Evolutionary conservation across 2,329 filamentous ascomycete species (phyloP), one percentile per base, ranked within the genome.

Genomic region (Byssoonygena ceratinophila): DNA sequence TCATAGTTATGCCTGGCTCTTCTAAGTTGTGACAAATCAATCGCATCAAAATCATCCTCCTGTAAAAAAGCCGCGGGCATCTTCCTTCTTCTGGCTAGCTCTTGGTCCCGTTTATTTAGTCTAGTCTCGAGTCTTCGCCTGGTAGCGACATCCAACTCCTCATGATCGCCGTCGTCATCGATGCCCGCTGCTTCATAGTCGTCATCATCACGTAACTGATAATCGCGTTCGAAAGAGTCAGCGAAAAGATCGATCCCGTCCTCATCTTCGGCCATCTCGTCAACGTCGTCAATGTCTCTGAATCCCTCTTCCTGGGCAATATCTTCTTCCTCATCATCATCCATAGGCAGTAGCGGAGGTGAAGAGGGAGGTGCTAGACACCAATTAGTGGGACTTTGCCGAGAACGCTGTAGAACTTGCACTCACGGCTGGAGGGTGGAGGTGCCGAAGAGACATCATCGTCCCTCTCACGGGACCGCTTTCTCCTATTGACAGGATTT

Each of bases 1-100:
- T 98, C 92, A 64, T 97, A 98, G 60, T 85, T 81, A 69, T 92
- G 87, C 60, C 92, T 82, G 49, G 87, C 83, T 59, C 91, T 82
- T 51, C 90, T 83, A 20, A 87, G 88, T 67, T 94, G 89, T 20
- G 88, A 88, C 20, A 97, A 76, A 64, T 97, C 90, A 56, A 90
- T 76, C 46, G 81, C 85, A 59, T 92, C 89, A 2, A 92, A 88
- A 55, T 91, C 88, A 29, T 95, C 91, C 56, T 82, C 80, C 45
- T 78, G 77, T 59, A 83, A 64, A 64, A 82, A 83, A 44, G 80
- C 81, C 34, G 76, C 76, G 9, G 81, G 81, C 73, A 83, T 78
- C 32, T 74, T 74, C 41, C 78, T 74, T 59, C 77, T 68, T 56
- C 79, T 71, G n/a, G 74, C 76, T 27, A 80, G 61, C 61, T 82